phyloP scores from a whole-genome alignment of 176 grass and related monocot species.

The Hyparrhenia diplandra region DNA sequence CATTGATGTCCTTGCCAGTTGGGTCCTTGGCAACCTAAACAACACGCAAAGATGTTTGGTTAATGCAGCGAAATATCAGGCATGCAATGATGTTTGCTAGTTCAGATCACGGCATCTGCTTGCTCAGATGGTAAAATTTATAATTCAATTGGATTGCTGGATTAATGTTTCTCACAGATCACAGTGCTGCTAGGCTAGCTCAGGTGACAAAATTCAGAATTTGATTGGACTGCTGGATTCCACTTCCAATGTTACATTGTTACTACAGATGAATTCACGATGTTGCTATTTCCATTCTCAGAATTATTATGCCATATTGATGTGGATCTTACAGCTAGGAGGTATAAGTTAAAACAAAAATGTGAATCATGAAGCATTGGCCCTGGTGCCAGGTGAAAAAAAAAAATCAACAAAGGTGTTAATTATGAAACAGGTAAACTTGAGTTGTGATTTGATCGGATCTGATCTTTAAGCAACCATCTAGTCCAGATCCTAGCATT shows the following conservation, averaged over 20 bases:
- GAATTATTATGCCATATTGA: background rate
- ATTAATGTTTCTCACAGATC: background rate
- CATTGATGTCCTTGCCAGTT: conserved; percentile 84
- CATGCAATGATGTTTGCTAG: background rate
- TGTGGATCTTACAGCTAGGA: background rate
- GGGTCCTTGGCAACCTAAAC: conserved; percentile 88
- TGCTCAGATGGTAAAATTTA: background rate
- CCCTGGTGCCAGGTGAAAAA: too few relatives aligned
- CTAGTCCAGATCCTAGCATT: conserved; percentile 13
- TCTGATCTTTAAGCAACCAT: conserved; percentile 16
- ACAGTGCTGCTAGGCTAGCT: background rate
- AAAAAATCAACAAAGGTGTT: too few relatives aligned
- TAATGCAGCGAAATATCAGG: background rate
- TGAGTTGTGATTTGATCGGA: background rate
- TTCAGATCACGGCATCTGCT: background rate
- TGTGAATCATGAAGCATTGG: background rate
- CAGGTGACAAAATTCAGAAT: background rate
- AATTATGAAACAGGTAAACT: too few relatives aligned
- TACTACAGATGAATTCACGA: background rate
- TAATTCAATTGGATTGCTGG: background rate
- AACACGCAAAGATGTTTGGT: background rate
- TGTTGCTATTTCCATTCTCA: background rate
- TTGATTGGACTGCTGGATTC: background rate
- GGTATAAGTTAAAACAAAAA: background rate
- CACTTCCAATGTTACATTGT: too few relatives aligned